A percentile compares a stretch with the other conserved stretches of the same genome.
Evolutionary conservation across 495 filamentous ascomycete species (phyloP).

Genomic region (Ramalina peruviana): DNA sequence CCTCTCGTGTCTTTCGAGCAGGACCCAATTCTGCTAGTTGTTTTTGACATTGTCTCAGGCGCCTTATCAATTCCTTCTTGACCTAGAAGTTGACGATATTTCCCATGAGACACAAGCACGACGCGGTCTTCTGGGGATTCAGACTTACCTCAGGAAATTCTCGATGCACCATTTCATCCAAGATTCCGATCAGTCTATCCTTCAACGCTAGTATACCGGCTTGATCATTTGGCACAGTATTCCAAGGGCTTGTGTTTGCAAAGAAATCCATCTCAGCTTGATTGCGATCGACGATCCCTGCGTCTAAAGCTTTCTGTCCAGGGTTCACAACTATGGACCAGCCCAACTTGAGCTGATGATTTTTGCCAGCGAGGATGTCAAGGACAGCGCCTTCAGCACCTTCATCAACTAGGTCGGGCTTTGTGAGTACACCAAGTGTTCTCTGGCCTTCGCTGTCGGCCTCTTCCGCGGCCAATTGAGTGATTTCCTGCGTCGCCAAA

Average conservation of each 20-base stretch:
- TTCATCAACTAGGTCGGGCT: constrained; percentile 29
- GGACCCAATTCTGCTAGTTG: constrained; percentile 20
- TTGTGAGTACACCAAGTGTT: constrained; percentile 34
- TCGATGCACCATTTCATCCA: constrained; percentile 19
- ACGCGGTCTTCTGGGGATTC: no score
- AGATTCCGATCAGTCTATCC: constrained; percentile 10
- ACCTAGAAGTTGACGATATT: no score
- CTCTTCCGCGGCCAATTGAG: constrained; percentile 5
- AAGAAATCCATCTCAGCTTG: constrained; percentile 28
- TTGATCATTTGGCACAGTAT: constrained; percentile 19
- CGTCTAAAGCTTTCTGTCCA: constrained; percentile 26
- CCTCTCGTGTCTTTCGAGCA: constrained; percentile 17
- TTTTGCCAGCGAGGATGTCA: constrained; percentile 30
- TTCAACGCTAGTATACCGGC: constrained; percentile 18
- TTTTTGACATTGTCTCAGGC: constrained; percentile 8
- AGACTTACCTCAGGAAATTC: no score
- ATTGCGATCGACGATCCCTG: constrained; percentile 18
- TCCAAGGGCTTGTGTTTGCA: constrained; percentile 22
- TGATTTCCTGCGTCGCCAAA: constrained; percentile 14
- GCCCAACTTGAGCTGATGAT: constrained; percentile 26
- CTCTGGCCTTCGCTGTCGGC: constrained; percentile 21
- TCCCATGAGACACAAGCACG: no score
- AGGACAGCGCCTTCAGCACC: constrained; percentile 26
- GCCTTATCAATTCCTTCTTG: constrained; percentile 7
- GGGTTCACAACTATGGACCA: constrained; percentile 41